These are phyloP conservation scores for Zoysia japonica DNA, from an alignment of 176 grass and related monocot species.

Conservation along the genomic window DNA sequence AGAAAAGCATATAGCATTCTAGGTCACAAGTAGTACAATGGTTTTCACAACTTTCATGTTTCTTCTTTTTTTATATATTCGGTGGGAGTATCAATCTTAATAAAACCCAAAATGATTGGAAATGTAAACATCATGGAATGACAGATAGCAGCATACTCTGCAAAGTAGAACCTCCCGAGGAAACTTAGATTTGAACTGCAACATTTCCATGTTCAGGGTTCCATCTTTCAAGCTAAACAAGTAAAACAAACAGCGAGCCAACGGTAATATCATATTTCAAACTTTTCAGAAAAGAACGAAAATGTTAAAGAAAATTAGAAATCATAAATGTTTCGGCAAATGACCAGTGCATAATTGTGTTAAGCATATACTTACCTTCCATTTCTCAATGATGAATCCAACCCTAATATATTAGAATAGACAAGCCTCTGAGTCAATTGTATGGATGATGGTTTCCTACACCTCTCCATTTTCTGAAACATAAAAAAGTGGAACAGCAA, in stretches of 20 bases:
- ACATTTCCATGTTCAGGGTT: conserved; percentile 89
- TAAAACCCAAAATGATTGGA: neutral
- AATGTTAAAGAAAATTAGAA: conserved; percentile 5
- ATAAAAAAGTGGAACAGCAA: conserved; percentile 25
- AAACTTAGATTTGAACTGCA: conserved; percentile 87
- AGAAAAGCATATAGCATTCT: conserved; percentile 15
- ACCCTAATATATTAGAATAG: conserved; percentile 86
- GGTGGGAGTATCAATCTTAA: neutral
- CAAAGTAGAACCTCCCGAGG: conserved; percentile 93
- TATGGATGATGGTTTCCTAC: conserved; percentile 77
- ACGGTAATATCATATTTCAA: conserved; percentile 8
- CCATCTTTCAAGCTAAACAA: conserved; percentile 89
- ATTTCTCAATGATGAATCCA: conserved; percentile 83
- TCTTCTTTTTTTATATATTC: neutral
- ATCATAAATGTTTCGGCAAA: conserved; percentile 5
- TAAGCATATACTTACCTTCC: conserved; percentile 67
- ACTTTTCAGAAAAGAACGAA: neutral
- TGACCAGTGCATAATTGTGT: conserved; percentile 7
- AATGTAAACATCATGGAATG: neutral
- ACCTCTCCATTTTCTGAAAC: conserved; percentile 78
- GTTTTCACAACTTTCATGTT: conserved; percentile 9
- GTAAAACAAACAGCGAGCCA: conserved; percentile 7
- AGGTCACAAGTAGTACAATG: neutral
- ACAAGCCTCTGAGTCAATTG: conserved; percentile 77
- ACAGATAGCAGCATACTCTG: conserved; percentile 60